Conservation (phyloP, 1,139 yeast genomes). For the Geotrichum cucujoidarum region DNA sequence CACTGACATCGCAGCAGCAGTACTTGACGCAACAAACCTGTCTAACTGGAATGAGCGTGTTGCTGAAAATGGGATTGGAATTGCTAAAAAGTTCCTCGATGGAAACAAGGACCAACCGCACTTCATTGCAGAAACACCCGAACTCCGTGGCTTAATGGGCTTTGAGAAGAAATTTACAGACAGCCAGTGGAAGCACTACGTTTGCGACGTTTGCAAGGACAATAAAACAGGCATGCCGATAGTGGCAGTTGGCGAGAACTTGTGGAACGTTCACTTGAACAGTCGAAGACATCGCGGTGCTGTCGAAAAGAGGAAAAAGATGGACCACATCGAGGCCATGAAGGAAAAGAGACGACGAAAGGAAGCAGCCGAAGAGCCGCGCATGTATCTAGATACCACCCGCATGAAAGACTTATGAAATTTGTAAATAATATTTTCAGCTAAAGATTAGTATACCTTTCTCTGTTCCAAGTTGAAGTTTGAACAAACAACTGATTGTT, state of each 20-base stretch:
- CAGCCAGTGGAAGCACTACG: conserved; percentile 60
- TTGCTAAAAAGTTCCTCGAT: conserved; percentile 43
- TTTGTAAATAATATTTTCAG: neutral
- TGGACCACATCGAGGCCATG: conserved; percentile 12
- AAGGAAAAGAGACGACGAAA: conserved; percentile 6
- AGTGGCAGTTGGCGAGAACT: conserved; percentile 68
- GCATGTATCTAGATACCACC: neutral
- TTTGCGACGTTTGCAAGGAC: conserved; percentile 55
- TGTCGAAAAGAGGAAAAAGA: conserved; percentile 10
- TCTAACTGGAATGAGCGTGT: conserved; percentile 56
- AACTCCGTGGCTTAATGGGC: conserved; percentile 38
- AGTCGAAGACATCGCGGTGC: conserved; percentile 45
- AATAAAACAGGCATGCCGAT: conserved; percentile 43
- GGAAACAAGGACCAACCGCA: neutral
- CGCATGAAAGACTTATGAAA: too few relatives aligned
- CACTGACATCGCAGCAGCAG: conserved; percentile 58
- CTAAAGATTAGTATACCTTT: too few relatives aligned
- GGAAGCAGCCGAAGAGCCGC: neutral
- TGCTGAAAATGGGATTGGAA: conserved; percentile 47
- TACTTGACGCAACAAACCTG: conserved; percentile 75
- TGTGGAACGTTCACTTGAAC: conserved; percentile 60
- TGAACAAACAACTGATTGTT: neutral
- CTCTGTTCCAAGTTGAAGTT: too few relatives aligned
- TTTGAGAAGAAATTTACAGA: conserved; percentile 26
- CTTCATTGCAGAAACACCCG: conserved; percentile 43